Percentiles rank a stretch among this genome's conserved stretches.
phyloP scores from a whole-genome alignment of 2,329 filamentous ascomycete genomes.

The Diaporthe capsici region DNA sequence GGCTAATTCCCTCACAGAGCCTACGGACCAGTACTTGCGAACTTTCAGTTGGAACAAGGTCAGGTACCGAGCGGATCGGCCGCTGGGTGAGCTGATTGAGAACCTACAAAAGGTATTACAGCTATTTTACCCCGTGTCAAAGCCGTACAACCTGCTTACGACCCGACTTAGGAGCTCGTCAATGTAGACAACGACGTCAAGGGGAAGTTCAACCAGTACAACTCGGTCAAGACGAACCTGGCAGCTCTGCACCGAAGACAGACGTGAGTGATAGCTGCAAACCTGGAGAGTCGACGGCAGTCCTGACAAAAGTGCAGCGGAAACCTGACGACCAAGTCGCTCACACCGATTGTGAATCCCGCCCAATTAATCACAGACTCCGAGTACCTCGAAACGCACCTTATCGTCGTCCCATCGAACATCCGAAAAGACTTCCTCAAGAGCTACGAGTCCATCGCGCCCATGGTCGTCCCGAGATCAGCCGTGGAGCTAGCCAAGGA shows the following conservation, averaged over 20 bases:
- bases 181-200: slow-evolving; percentile 98
- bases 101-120: slow-evolving; percentile 83
- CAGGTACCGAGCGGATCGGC: slow-evolving; percentile 94
- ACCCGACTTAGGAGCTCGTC: slow-evolving; percentile 77
- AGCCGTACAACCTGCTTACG: slow-evolving; percentile 17
- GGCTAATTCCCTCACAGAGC: slow-evolving; percentile 70
- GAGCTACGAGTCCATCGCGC: slow-evolving; percentile 87
- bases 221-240: slow-evolving; percentile 87
- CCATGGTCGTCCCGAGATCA: slow-evolving; percentile 95
- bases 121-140: background rate
- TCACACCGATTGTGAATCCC: slow-evolving; percentile 90
- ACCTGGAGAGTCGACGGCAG: background rate
- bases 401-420: slow-evolving; percentile 87
- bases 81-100: slow-evolving; percentile 88
- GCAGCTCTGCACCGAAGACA: slow-evolving; percentile 87
- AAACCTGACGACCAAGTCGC: slow-evolving; percentile 93
- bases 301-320: slow-evolving; percentile 67
- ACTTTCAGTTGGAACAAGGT: slow-evolving; percentile 97
- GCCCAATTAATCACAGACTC: slow-evolving; percentile 86
- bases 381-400: slow-evolving; percentile 96
- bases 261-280: slow-evolving; percentile 69
- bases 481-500: slow-evolving; percentile 85
- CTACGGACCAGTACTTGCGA: slow-evolving; percentile 93
- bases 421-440: slow-evolving; percentile 89
- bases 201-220: slow-evolving; percentile 94